Base-by-base conservation (phyloP, 176 grass and related monocot genomes). In the Aegilops longissima region DNA sequence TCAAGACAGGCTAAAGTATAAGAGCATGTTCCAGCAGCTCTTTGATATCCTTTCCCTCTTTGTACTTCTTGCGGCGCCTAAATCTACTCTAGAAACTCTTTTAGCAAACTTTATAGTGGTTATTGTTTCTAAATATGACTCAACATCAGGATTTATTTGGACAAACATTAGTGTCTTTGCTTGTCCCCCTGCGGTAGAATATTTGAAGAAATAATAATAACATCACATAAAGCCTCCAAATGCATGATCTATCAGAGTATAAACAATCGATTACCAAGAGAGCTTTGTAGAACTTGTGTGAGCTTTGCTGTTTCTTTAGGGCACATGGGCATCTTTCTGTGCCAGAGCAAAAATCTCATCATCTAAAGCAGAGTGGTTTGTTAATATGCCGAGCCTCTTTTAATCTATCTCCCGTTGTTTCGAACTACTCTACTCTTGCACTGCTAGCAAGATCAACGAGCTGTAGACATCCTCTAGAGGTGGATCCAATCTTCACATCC, bases 161-260 rank as follows among this genome's bases (percentile, higher is more conserved):
- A 98, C 96, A 91, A 95, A 94, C 93, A 98, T 98, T 77, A 98
- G 75, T 25, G 96, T 98, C 84, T 98, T 98, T 20, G 93, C 96
- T 61, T 98, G 93, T 77, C 96, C 93, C 80, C 96, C 93, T 95
- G 39, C 16, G 61, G 85, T 67, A 83, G 52, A 89, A 87, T 73
- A 87, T 74, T 31, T 52, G 56, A 78, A 24, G 27, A 31, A 82
- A 83, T 52, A 85, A 4, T 66, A 40, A 24, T 9, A 8, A 76
- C 62, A 83, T 24, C 14, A 61, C n/a, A 63, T 33, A 81, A 17
- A 82, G 30, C 9, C 52, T 78, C 13, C 24, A 42, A 16, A 52
- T 21, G 31, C 71, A 85, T 68, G 59, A 70, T 83, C 77, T 73
- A 80, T 14, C 77, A 69, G 35, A n/a, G 59, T 12, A 9, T 73